These are phyloP conservation scores for Diaporthe caulivora DNA, from an alignment of 2,329 filamentous ascomycete genomes.

Conservation along the genomic window DNA sequence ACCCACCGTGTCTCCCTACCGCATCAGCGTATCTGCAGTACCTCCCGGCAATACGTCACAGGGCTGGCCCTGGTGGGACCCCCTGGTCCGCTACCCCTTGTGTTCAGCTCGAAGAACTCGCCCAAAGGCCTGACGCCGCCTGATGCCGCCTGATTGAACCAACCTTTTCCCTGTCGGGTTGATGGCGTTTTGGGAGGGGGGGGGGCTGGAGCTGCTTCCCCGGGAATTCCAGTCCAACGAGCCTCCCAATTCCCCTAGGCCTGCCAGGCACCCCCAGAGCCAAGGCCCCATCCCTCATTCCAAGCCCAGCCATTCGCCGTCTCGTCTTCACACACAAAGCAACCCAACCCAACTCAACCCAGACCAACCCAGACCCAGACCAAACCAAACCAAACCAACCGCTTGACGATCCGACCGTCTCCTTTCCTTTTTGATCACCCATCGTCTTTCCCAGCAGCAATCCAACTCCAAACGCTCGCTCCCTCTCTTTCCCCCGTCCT, in stretches of 20 bases:
- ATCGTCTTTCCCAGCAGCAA: constrained; percentile 33
- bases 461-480: constrained; percentile 42
- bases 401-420: constrained; percentile 8
- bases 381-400: not conserved
- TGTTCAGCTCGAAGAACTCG: constrained; percentile 19
- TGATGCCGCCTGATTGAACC: constrained; percentile 9
- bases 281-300: constrained; percentile 16
- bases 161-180: constrained; percentile 23
- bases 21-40: constrained; percentile 1
- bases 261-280: not conserved
- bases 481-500: constrained; percentile 22
- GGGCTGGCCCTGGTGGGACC: constrained; percentile 8
- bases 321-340: not conserved
- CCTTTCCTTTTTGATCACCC: constrained; percentile 23
- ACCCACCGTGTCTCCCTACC: constrained; percentile 9
- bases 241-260: not conserved
- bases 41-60: not conserved
- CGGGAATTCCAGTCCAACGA: constrained; percentile 22
- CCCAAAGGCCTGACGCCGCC: not conserved
- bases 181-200: constrained; percentile 11
- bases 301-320: constrained; percentile 15
- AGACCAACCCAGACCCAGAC: too few species aligned
- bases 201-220: not conserved
- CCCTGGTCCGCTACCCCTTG: not conserved
- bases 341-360: constrained; percentile 24